Conservation (phyloP, 2,329 filamentous ascomycete species). For the Trichoderma aggressivum region DNA sequence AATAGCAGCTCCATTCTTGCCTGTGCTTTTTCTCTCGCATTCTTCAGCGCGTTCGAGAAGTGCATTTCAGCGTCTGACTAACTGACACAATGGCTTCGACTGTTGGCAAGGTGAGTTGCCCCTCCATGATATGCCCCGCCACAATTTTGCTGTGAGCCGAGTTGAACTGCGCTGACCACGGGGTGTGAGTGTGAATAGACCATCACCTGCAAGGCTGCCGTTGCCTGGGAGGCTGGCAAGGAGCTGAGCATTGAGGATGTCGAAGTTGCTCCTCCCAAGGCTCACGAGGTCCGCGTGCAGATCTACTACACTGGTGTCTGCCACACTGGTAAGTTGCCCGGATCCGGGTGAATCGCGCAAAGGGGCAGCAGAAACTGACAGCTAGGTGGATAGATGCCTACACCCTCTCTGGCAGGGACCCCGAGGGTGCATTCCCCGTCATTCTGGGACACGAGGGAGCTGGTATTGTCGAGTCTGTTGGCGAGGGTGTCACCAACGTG, state of each 20-base stretch:
- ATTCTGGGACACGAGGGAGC: slow-evolving; percentile 89
- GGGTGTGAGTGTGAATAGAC: slow-evolving; percentile 51
- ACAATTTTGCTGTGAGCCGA: slow-evolving; percentile 8
- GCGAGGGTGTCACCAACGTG: slow-evolving; percentile 91
- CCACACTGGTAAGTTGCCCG: slow-evolving; percentile 70
- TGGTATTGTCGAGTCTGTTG: slow-evolving; percentile 87
- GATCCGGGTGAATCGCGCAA: neutral
- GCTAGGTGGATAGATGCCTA: slow-evolving; percentile 66
- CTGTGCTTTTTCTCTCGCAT: neutral
- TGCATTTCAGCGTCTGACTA: neutral
- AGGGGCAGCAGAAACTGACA: slow-evolving; percentile 5
- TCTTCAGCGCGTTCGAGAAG: neutral
- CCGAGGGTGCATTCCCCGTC: slow-evolving; percentile 89
- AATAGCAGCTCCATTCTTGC: slow-evolving; percentile 6
- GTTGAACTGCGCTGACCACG: neutral
- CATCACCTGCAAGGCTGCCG: slow-evolving; percentile 94
- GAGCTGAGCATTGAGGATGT: slow-evolving; percentile 86
- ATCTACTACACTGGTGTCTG: slow-evolving; percentile 98
- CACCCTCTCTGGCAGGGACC: slow-evolving; percentile 93
- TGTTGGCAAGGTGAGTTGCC: slow-evolving; percentile 48
- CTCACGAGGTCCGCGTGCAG: slow-evolving; percentile 94
- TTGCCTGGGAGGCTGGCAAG: slow-evolving; percentile 96
- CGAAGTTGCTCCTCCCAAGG: slow-evolving; percentile 83
- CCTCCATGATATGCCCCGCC: slow-evolving; percentile 27
- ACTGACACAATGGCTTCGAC: slow-evolving; percentile 47